Conservation (phyloP, 306 rosid species). For the Lathyrus oleraceus region DNA sequence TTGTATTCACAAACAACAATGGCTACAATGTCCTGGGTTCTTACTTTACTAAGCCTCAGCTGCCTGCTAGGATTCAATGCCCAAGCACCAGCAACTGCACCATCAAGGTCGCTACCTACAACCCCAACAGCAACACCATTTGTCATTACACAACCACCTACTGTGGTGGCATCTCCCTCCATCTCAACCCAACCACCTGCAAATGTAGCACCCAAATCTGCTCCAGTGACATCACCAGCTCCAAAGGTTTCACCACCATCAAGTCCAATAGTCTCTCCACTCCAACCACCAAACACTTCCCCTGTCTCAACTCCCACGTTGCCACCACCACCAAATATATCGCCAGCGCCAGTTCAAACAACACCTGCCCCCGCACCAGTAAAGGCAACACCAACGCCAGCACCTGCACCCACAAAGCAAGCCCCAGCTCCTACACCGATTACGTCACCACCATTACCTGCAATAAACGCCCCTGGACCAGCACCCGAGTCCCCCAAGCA, state of each 20-base stretch:
- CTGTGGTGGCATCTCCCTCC: constrained; percentile 43
- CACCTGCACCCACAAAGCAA: constrained; percentile 56
- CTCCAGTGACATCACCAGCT: constrained; percentile 57
- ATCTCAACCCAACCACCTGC: constrained; percentile 50
- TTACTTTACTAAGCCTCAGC: constrained; percentile 37
- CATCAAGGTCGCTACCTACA: constrained; percentile 5
- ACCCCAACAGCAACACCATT: constrained; percentile 24
- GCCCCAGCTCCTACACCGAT: constrained; percentile 59
- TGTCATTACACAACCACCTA: constrained; percentile 33
- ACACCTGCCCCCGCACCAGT: constrained; percentile 68
- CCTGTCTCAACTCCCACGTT: constrained; percentile 44
- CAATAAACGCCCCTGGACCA: constrained; percentile 39
- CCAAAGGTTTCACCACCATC: constrained; percentile 58
- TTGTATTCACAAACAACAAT: constrained; percentile 29
- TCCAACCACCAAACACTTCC: constrained; percentile 57
- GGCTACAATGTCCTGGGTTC: constrained; percentile 37
- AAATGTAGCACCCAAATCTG: constrained; percentile 45
- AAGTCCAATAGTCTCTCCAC: constrained; percentile 56
- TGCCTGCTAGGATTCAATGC: constrained; percentile 35
- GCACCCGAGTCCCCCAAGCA: constrained; percentile 59
- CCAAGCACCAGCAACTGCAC: constrained; percentile 41
- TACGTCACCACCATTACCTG: constrained; percentile 59
- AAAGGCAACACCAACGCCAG: constrained; percentile 50
- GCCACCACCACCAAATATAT: constrained; percentile 59
- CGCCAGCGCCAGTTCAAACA: constrained; percentile 66